These are phyloP conservation scores for Eryngium alpinum DNA, from an alignment of 140 eudicot genomes.

Conservation along the genomic window DNA sequence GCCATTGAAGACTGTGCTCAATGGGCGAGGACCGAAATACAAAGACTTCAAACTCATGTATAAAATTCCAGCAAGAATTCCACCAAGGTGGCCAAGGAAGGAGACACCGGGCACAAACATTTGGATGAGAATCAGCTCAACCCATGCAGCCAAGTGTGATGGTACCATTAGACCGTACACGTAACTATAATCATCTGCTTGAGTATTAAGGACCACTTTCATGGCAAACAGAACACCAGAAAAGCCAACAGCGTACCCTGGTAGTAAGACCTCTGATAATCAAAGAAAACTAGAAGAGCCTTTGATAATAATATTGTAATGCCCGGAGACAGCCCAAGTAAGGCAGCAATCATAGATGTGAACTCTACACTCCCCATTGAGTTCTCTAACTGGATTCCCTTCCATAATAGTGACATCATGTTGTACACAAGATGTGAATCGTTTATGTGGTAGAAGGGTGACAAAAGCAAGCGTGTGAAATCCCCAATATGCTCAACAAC, in stretches of 20 bases:
- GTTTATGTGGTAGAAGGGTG: too few species aligned
- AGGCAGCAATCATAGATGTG: too few species aligned
- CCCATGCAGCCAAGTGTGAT: constrained; percentile 74
- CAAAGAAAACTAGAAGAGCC: constrained; percentile 46
- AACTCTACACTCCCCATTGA: too few species aligned
- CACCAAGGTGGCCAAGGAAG: constrained; percentile 94
- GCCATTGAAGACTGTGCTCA: constrained; percentile 16
- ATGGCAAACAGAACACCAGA: constrained; percentile 91
- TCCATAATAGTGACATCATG: too few species aligned
- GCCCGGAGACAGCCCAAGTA: too few species aligned
- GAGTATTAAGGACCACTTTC: constrained; percentile 81
- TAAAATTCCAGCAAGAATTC: constrained; percentile 80
- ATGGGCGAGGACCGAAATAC: not conserved
- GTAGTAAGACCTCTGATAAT: constrained; percentile 56
- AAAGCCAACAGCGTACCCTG: constrained; percentile 68
- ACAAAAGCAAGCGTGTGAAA: too few species aligned
- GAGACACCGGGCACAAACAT: constrained; percentile 76
- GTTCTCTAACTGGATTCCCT: too few species aligned
- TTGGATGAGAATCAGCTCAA: constrained; percentile 70
- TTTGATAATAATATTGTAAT: constrained; percentile 67
- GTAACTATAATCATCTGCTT: constrained; percentile 42
- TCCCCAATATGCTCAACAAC: too few species aligned
- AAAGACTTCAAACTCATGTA: too few species aligned
- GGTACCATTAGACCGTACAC: constrained; percentile 66
- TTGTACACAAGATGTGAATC: too few species aligned